Conservation (phyloP, 2,329 filamentous ascomycete genomes). For the Xylaria sp. region DNA sequence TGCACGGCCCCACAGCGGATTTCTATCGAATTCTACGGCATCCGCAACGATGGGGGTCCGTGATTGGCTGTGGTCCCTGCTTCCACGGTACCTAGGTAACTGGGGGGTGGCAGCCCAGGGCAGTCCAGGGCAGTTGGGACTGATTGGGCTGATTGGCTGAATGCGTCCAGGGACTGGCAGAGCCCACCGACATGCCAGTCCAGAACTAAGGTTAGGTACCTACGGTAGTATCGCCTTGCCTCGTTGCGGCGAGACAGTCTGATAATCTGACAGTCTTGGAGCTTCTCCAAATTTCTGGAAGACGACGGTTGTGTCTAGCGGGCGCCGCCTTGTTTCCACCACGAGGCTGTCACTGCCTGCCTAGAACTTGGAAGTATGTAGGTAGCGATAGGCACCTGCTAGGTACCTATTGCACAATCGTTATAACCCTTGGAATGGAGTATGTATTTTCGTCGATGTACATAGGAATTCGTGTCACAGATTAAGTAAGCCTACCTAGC, state of each 20-base stretch:
- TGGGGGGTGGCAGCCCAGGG: no score
- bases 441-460: no score
- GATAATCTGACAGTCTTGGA: slow-evolving; percentile 2
- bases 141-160: slow-evolving; percentile 34
- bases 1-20: slow-evolving; percentile 35
- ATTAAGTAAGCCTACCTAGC: no score
- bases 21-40: slow-evolving; percentile 40
- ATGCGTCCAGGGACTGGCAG: slow-evolving; percentile 23
- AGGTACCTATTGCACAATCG: neutral
- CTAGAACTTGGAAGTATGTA: no score
- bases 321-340: no score
- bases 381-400: no score
- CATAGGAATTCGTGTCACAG: no score
- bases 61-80: slow-evolving; percentile 27
- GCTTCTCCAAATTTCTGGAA: slow-evolving; percentile 31
- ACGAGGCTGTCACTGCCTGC: neutral
- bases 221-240: neutral
- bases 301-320: neutral
- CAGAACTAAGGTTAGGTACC: slow-evolving; percentile 8
- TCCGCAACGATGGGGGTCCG: slow-evolving; percentile 7
- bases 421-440: no score
- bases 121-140: slow-evolving; percentile 22
- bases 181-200: slow-evolving; percentile 13
- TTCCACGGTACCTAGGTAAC: slow-evolving; percentile 30
- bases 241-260: slow-evolving; percentile 8